Percentiles rank a stretch among this genome's conserved stretches.
Evolutionary conservation across 306 rosid species (phyloP).

Genomic region (Datisca glomerata): DNA sequence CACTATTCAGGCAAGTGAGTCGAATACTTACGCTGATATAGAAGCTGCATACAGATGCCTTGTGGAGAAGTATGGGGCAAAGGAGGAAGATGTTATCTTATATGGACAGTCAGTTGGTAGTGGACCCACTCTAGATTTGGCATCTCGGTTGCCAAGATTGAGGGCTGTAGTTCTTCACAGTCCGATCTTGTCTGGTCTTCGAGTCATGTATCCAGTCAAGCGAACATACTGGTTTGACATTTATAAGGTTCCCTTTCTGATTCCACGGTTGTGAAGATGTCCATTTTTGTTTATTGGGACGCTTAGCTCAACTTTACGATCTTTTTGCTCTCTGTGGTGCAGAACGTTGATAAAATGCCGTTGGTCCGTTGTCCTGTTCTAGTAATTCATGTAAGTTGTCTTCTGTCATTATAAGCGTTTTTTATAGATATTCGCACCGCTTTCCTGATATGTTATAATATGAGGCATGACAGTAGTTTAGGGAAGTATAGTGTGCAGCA

Average conservation of each 20-base stretch:
- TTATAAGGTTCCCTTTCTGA: conserved; percentile 54
- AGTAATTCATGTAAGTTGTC: conserved; percentile 83
- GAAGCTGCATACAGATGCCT: conserved; percentile 86
- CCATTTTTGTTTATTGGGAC: conserved; percentile 4
- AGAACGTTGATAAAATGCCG: conserved; percentile 90
- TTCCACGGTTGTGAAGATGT: conserved; percentile 1
- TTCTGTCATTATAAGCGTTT: too few relatives aligned
- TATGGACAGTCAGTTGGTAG: conserved; percentile 98
- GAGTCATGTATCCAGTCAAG: conserved; percentile 97
- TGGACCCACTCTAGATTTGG: conserved; percentile 89
- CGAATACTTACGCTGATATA: conserved; percentile 89
- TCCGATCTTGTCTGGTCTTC: conserved; percentile 84
- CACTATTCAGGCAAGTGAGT: conserved; percentile 87
- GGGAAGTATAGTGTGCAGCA: too few relatives aligned
- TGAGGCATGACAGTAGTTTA: too few relatives aligned
- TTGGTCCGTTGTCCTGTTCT: conserved; percentile 73
- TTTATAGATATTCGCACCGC: too few relatives aligned
- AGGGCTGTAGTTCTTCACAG: conserved; percentile 96
- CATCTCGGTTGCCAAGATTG: conserved; percentile 58
- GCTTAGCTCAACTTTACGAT: conserved; percentile 11
- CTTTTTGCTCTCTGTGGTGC: conserved; percentile 28
- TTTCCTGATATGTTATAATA: too few relatives aligned
- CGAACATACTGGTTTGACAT: conserved; percentile 95
- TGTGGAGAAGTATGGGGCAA: conserved; percentile 65
- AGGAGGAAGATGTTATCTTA: conserved; percentile 86